Evolutionary conservation across 305 asterid species (phyloP), one percentile per base, ranked within the genome.

Genomic region (Fraxinus angustifolia): DNA sequence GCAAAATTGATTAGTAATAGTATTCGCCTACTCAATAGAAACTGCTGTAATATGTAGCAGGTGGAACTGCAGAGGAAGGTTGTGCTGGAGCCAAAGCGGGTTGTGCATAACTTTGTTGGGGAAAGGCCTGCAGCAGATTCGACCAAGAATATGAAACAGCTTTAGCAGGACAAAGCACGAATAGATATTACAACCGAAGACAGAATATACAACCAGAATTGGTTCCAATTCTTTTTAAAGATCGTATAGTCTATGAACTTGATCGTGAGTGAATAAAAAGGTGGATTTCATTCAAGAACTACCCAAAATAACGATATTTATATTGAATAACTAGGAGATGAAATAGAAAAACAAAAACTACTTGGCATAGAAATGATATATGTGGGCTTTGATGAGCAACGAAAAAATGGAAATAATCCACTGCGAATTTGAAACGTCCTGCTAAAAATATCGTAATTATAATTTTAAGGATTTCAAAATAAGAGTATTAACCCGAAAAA

Each of bases 51-150:
- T 93, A 94, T 23, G 95, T 62, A n/a, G 95, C 84, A 1, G 93
- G 88, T n/a, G 94, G 86, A 30, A 42, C 94, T 21, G 94, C 87
- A 70, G 92, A 87, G 28, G 89, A 82, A 76, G 84, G 98, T 85
- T 82, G 95, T n/a, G 91, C 91, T 3, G 95, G 91, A 76, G 94
- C 67, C 88, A 87, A 67, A 3, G 92, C 92, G 7, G 95, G 87
- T 81, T 89, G 97, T 4, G 91, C 90, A 75, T 93, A 95, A 78
- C 87, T 88, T 87, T 90, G 97, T 83, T 89, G 96, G 48, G 89
- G 88, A 73, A 82, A 88, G 76, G 91, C 91, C 92, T 89, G 90
- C 21, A 77, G 10, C 72, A 70, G 73, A 78, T 58, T 84, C 17
- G 76, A 75, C 45, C 3, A 71, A 42, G 76, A 53, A 30, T 14